Evolutionary conservation across 2,329 filamentous ascomycete genomes (phyloP).

Genomic region (Ascochyta clinopodiicola): DNA sequence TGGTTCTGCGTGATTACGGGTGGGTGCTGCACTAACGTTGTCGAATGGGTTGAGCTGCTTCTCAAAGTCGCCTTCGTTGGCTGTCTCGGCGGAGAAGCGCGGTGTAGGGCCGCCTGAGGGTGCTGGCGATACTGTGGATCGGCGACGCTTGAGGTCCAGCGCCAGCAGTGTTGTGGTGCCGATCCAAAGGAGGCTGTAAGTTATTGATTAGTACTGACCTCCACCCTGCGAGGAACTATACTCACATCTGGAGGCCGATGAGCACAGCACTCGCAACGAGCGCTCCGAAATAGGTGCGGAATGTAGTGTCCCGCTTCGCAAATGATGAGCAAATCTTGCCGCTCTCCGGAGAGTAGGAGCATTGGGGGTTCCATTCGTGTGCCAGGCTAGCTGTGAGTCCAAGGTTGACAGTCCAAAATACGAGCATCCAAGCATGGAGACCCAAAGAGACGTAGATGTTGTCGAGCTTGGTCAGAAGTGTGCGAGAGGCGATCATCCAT

Average conservation of each 20-base stretch:
- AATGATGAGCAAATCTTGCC: constrained; percentile 21
- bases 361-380: constrained; percentile 25
- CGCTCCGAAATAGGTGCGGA: constrained; percentile 29
- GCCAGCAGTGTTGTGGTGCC: constrained; percentile 11
- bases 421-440: constrained; percentile 59
- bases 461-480: constrained; percentile 44
- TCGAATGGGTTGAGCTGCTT: constrained; percentile 13
- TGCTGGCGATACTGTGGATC: constrained; percentile 5
- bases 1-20: constrained; percentile 10
- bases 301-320: constrained; percentile 22
- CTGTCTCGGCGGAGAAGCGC: constrained; percentile 8
- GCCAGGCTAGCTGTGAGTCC: constrained; percentile 35
- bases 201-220: background rate
- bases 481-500: constrained; percentile 10
- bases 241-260: constrained; percentile 37
- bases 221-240: background rate
- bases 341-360: constrained; percentile 14
- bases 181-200: constrained; percentile 13
- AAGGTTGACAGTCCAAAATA: constrained; percentile 59
- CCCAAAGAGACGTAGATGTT: constrained; percentile 63
- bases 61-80: constrained; percentile 5
- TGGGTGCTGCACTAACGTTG: constrained; percentile 12
- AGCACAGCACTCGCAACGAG: constrained; percentile 36
- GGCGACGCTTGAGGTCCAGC: constrained; percentile 13
- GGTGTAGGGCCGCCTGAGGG: background rate